Evolutionary conservation across 805 yeast genomes (phyloP), one percentile per base, ranked within the genome.

Genomic region (Yamadazyma sp.): DNA sequence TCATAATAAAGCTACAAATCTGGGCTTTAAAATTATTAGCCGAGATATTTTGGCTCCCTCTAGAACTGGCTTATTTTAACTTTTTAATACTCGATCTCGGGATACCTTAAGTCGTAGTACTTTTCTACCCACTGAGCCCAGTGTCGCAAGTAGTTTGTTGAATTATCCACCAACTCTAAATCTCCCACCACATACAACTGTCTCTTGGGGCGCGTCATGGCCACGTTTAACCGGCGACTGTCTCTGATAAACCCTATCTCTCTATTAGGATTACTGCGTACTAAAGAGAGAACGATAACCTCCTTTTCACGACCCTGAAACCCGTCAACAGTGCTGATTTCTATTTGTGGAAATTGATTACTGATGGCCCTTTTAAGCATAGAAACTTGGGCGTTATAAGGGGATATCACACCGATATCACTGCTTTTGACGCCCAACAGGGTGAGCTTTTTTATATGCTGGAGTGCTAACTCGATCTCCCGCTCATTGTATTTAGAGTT

Each of bases 271-370:
- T 91, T 91, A 26, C 93, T 82, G 46, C 99, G 70, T 2, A 91
- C 97, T 37, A 91, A 59, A 2, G 93, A 74, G 9, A 93, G 62
- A 1, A 91, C 71, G 5, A 91, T 88, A 0, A 80, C 82, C 50
- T 90, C 95, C 57, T 91, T 93, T 54, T 91, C 99, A 44, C 97
- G 69, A 1, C 99, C 99, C 64, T 91, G 99, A 53, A 91, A 93
- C 1, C 97, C 97, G 62, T 91, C 99, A 4, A 91, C 91, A 0
- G 97, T 87, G 4, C 95, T 78, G 0, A 90, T 76, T 53, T 91
- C 98, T 5, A 91, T 64, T 1, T 41, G 44, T 4, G 39, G 38
- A 15, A 15, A 18, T 16, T 24, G 28, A 33, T 62, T 64, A 3
- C 55, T 56, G 1, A 84, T 45, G 8, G 67, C 38, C 28, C 62